Evolutionary conservation across 768 basidiomycete genomes (phyloP), one percentile per base, ranked within the genome.

Genomic region (Ramaria sp.): DNA sequence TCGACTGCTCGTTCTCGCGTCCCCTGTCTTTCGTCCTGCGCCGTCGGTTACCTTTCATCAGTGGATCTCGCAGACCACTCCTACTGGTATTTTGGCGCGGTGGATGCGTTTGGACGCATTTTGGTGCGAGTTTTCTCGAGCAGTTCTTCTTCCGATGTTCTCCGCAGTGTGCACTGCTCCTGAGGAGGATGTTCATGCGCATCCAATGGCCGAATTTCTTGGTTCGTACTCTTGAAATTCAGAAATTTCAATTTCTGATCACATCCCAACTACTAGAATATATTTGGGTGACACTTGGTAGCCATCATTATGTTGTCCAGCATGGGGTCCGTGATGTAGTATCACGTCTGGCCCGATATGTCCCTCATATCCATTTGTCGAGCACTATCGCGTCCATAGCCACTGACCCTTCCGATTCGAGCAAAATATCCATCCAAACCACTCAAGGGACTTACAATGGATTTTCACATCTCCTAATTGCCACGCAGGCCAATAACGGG

Each of bases 131-230:
- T 87, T 87, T 65, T 71, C 78, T 12, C 66, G 73, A 4, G 72
- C 72, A 20, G 71, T 88, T 0, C 65, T 89, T 45, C 63, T 82
- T 0, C 84, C 86, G 0, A 64, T 89, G 38, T 86, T 87, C 64
- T 85, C 85, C 20, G 85, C 83, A 0, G 80, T 89, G 3, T 85
- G 84, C 57, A 88, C 88, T 0, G 79, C 84, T 3, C 74, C 81
- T 0, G 73, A 73, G 42, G 71, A 75, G 10, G 79, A 79, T 58
- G 71, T 87, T 0, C 67, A 75, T 51, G 66, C 71, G 0, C 78
- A 87, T 63, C 86, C 85, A 1, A 75, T 79, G 0, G 79, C 81
- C 51, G 79, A 83, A 60, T 70, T 88, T 56, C 73, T 89, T 17
- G 86, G 85, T 82, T 61, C 27, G 79, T 64, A 13, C 42, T 53